These are phyloP conservation scores for Ricinus communis DNA, from an alignment of 345 rosid genomes.

Conservation along the genomic window DNA sequence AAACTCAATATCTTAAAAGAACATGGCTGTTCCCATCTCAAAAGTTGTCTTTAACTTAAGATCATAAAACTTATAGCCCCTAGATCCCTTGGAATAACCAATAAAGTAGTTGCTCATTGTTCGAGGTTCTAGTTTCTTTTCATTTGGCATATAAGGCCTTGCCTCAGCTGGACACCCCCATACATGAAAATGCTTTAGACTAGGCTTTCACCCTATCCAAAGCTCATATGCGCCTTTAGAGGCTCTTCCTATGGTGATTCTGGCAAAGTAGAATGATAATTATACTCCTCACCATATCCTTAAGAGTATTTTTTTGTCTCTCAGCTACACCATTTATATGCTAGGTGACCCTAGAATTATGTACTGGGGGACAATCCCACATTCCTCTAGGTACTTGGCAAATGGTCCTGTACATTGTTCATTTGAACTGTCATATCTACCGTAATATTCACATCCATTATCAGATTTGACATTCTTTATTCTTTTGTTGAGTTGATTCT, in stretches of 20 bases:
- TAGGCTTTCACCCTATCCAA: not conserved
- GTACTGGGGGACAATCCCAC: not conserved
- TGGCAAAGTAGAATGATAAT: not conserved
- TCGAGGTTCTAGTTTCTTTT: not conserved
- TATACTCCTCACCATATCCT: too few species aligned
- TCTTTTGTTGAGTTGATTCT: constrained; percentile 6
- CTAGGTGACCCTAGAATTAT: not conserved
- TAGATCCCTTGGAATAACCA: not conserved
- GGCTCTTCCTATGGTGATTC: not conserved
- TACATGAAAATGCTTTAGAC: too few species aligned
- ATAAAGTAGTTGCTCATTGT: not conserved
- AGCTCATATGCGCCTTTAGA: not conserved
- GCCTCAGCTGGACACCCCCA: constrained; percentile 8
- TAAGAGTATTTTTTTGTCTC: not conserved
- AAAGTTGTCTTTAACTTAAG: not conserved
- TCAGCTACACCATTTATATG: not conserved
- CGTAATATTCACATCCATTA: constrained; percentile 14
- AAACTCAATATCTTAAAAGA: constrained; percentile 6
- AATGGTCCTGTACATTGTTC: constrained; percentile 2
- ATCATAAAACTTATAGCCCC: too few species aligned
- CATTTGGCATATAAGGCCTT: not conserved
- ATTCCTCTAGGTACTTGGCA: constrained; percentile 4
- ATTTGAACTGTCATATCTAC: not conserved
- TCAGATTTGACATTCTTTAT: constrained; percentile 5
- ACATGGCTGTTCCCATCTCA: not conserved